Evolutionary conservation across 2,329 filamentous ascomycete genomes (phyloP), one percentile per base, ranked within the genome.

Genomic region (Aureobasidium sp.): DNA sequence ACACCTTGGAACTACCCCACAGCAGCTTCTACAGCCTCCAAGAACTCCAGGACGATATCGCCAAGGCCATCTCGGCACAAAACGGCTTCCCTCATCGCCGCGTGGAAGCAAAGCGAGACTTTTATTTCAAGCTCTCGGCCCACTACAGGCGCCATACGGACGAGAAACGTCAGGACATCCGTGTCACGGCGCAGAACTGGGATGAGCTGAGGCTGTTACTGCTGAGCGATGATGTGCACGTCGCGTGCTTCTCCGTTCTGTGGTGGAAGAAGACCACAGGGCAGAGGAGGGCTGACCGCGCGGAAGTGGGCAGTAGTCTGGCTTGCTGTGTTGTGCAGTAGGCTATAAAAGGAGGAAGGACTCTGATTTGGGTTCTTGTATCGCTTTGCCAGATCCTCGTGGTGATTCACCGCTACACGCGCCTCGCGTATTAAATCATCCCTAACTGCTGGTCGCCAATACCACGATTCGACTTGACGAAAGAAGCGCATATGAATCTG

Each of bases 221-320:
- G n/a, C 11, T 46, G 53, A 27, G 53, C 11, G 42, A 46, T 19
- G 53, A 57, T 11, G 29, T 45, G 40, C 35, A 33, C n/a, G 40
- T 57, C 15, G 53, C 53, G 29, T 42, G 53, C 29, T 57, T 57
- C 17, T 45, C 38, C 21, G 53, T 57, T 3, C 23, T 57, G 40
- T 57, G 53, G 53, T 46, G 40, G 40, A 57, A 57, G 40, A 57
- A 57, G 42, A 57, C 53, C 0, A 46, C 40, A 15, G 53, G 35
- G 8, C 53, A 69, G 29, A 69, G 65, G 31, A 72, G 60, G 1
- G 70, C 70, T 17, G 67, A 67, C 23, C 61, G 61, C 43, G 67
- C 64, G 7, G 67, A 65, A 57, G 68, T 66, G 45, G 62, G 53
- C 7, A 65, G 65, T 42, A 27, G 31, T 23, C 15, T 57, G 42